Conservation (phyloP, 148 eudicot species). For the Bassia scoparia region DNA sequence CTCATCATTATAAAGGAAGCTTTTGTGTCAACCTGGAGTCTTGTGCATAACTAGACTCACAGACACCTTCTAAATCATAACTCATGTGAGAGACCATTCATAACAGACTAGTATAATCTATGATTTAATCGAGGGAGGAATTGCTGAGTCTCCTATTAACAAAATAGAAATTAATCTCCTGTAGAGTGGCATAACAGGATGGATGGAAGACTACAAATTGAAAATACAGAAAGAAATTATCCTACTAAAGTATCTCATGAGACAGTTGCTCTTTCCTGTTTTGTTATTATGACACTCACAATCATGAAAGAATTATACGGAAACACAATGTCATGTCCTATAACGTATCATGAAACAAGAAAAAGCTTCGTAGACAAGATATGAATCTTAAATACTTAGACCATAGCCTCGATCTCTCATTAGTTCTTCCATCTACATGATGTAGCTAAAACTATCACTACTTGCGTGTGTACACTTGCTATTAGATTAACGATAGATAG, state of each 20-base stretch:
- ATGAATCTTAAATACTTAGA: constrained; percentile 45
- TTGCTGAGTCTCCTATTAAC: background rate
- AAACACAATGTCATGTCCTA: background rate
- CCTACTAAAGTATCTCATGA: background rate
- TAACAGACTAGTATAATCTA: background rate
- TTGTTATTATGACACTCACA: background rate
- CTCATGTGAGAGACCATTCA: background rate
- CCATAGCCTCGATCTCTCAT: constrained; percentile 88
- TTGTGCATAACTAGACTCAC: background rate
- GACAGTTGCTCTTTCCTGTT: no score
- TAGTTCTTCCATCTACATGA: constrained; percentile 97
- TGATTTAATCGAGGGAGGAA: background rate
- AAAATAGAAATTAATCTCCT: background rate
- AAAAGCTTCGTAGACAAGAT: background rate
- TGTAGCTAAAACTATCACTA: constrained; percentile 91
- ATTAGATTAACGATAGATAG: constrained; percentile 21
- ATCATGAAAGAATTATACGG: background rate
- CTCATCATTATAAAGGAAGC: background rate
- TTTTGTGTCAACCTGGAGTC: background rate
- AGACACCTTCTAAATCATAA: no score
- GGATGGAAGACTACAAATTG: background rate
- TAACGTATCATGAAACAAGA: background rate
- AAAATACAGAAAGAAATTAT: background rate
- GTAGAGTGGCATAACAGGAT: background rate
- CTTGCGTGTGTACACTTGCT: constrained; percentile 87